Percentiles rank a stretch among this genome's conserved stretches.
Evolutionary conservation across 164 flowering plant species (phyloP).

Genomic region (Buxus sempervirens): DNA sequence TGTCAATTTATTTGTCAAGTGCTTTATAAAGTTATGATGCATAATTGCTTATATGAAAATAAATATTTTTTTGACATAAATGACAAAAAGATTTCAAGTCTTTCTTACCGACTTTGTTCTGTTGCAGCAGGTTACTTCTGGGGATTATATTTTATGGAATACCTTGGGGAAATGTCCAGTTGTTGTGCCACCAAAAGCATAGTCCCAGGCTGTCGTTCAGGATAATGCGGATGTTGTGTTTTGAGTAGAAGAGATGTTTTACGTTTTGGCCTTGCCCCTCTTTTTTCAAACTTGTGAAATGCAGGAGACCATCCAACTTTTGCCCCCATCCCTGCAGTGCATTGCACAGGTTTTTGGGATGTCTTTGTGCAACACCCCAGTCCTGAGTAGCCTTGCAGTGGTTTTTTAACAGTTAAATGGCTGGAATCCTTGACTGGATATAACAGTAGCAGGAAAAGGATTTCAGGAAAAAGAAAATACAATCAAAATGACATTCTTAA

Average conservation of each 20-base stretch:
- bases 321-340: background rate
- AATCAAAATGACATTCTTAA: too few relatives aligned
- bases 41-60: too few relatives aligned
- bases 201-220: background rate
- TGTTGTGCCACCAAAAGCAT: constrained; percentile 42
- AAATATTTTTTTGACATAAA: too few relatives aligned
- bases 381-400: too few relatives aligned
- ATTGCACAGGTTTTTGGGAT: background rate
- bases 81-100: too few relatives aligned
- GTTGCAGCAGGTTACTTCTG: constrained; percentile 58
- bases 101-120: background rate
- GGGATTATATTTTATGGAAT: constrained; percentile 97
- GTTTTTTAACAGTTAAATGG: too few relatives aligned
- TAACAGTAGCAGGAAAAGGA: too few relatives aligned
- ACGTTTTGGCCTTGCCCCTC: background rate
- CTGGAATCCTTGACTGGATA: too few relatives aligned
- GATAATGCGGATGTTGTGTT: background rate
- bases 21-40: too few relatives aligned
- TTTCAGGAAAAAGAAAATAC: too few relatives aligned
- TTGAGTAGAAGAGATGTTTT: background rate
- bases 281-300: background rate
- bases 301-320: background rate
- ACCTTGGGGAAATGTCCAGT: constrained; percentile 93
- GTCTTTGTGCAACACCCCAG: too few relatives aligned
- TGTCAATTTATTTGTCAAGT: too few relatives aligned